These are phyloP conservation scores for Allium cepa DNA, from an alignment of 106 monocot species.

Conservation along the genomic window DNA sequence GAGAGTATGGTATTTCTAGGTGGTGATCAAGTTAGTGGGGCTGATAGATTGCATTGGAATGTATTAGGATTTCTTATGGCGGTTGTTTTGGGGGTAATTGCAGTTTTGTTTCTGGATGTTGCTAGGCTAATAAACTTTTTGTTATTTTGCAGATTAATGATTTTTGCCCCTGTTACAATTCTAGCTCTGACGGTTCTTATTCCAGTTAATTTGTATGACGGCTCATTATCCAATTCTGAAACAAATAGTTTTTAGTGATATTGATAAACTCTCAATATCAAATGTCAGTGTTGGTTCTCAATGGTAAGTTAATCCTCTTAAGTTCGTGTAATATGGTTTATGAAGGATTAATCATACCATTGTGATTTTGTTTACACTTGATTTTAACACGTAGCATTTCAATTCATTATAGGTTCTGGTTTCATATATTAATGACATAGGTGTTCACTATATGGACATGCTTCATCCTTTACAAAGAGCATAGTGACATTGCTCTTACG, in stretches of 20 bases:
- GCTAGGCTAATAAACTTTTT: background rate
- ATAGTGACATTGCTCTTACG: conserved; percentile 74
- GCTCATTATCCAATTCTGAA: conserved; percentile 57
- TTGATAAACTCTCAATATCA: conserved; percentile 97
- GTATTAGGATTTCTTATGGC: too few species aligned
- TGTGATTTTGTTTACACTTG: background rate
- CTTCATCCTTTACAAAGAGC: conserved; percentile 79
- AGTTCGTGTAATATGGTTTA: too few species aligned
- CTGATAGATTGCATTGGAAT: too few species aligned
- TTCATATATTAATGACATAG: conserved; percentile 73
- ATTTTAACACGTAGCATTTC: background rate
- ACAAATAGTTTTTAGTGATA: conserved; percentile 71
- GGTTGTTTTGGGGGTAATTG: too few species aligned
- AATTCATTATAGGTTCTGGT: conserved; percentile 34
- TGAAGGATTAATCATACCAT: background rate
- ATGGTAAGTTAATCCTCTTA: conserved; percentile 26
- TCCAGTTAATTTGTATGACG: conserved; percentile 84
- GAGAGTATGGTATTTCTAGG: too few species aligned
- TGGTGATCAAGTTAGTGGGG: too few species aligned
- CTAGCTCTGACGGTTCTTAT: conserved; percentile 66
- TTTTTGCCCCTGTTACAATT: conserved; percentile 76
- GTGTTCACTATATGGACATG: conserved; percentile 83
- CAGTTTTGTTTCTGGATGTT: background rate
- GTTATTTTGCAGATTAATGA: conserved; percentile 39
- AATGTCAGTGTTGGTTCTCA: conserved; percentile 77